Base-by-base conservation (phyloP, 768 basidiomycete genomes). In the Hemileccinum rubropunctum region DNA sequence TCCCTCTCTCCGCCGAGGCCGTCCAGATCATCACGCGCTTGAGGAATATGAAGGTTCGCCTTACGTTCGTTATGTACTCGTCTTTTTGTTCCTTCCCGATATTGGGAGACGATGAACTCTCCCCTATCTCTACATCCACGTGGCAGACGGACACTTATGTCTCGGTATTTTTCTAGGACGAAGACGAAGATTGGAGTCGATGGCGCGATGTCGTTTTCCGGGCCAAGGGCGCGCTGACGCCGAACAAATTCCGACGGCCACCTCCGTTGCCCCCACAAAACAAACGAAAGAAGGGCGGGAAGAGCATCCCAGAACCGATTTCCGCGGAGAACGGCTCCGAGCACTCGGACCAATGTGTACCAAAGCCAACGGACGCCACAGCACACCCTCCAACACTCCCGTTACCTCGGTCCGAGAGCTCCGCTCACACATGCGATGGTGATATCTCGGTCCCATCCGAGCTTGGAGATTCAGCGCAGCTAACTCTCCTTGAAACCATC, bases 141-240 rank as follows among this genome's bases (percentile, higher is more conserved):
- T 18, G 30, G 36, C 8, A 42, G 18, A 42, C 6, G 30, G 3
- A 15, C 7, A 6, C 45, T 62, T 48, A 56, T 42, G 27, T 51
- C 40, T 21, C 10, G 17, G 2, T 28, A 6, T 36, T 40, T 41
- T 47, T 6, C 15, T 47, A 90, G 86, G 91, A 95, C 60, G 86
- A 89, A 69, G 79, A 82, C 49, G 91, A 95, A 62, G 91, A 94
- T 58, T 91, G 86, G 87, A 81, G 88, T 50, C 81, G 91, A 38
- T 91, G 88, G 88, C 77, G 90, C 17, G 91, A 94, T 61, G 83
- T 89, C 28, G 77, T 92, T 12, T 92, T 91, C 65, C 81, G 83
- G 5, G 84, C 83, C 6, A 91, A 88, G 66, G 84, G 79, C 6
- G 71, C 75, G 27, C 68, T 90, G 14, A 51, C 62, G 0, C 73